Percentiles rank a stretch among this genome's conserved stretches.
Evolutionary conservation across 2,329 filamentous ascomycete genomes (phyloP).

Genomic region (Trichoderma endophyticum): DNA sequence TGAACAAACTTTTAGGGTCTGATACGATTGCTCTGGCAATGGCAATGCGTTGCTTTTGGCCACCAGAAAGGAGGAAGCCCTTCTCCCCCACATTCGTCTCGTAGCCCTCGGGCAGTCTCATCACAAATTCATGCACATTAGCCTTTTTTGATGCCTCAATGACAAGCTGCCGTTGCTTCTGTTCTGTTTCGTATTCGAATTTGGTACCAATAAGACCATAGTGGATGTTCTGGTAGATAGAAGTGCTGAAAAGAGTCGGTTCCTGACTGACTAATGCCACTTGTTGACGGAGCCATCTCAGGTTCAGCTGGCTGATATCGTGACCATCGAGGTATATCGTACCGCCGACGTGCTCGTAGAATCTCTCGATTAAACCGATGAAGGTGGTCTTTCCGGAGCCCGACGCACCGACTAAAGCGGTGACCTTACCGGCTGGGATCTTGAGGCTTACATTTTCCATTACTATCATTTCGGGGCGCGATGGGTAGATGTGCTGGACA

Average conservation of each 20-base stretch:
- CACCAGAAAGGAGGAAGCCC: neutral
- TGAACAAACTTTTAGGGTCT: neutral
- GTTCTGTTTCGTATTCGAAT: neutral
- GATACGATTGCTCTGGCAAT: constrained; percentile 1
- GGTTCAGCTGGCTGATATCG: neutral
- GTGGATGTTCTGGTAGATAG: neutral
- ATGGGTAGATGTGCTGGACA: neutral
- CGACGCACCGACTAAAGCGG: neutral
- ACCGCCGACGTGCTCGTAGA: neutral
- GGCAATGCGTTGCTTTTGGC: constrained; percentile 9
- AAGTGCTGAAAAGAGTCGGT: neutral
- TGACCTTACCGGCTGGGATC: neutral
- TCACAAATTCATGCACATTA: neutral
- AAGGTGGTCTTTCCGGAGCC: neutral
- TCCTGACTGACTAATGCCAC: neutral
- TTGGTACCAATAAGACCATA: neutral
- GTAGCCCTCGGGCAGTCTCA: neutral
- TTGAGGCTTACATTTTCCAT: neutral
- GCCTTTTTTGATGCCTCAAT: neutral
- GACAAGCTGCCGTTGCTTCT: neutral
- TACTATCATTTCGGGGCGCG: neutral
- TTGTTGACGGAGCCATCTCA: neutral
- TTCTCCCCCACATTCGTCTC: neutral
- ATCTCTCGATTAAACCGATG: neutral
- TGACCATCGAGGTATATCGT: neutral